Base-by-base conservation (phyloP, 2,329 filamentous ascomycete species). In the Fusarium odoratissimum region DNA sequence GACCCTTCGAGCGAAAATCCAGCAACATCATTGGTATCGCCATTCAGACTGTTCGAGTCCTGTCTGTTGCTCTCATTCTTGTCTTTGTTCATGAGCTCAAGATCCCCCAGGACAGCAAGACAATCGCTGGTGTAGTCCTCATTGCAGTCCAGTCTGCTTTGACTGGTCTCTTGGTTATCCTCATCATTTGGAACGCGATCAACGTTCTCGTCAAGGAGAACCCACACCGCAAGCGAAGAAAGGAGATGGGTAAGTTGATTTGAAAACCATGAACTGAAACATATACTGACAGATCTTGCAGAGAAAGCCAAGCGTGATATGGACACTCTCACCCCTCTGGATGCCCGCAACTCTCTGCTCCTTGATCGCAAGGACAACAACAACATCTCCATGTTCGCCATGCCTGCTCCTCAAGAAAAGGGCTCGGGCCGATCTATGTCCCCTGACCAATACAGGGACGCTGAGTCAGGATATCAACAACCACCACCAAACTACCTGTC, bases 41-140 rank as follows among this genome's bases (percentile, higher is more conserved):
- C 78, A 98, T 98, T 77, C 94, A 97, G 82, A 87, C 93, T 41
- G 94, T 98, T 23, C 93, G 96, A 46, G 92, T 97, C 17, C 84
- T 98, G 56, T 98, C 95, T 0, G 93, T 98, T 11, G 88, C 90
- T 60, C 97, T 95, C 84, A 94, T 98, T 76, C 84, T 99, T 73
- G 87, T 98, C 57, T 99, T 98, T 77, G 95, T 98, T 33, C 93
- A 98, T 80, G 92, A 98, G 83, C 91, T 99, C 60, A 93, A 93
- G 64, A 92, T 99, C 75, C 88, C 91, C 10, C 92, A 98, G 82
- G 97, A 95, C 14, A 98, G 95, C 14, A 94, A 98, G 85, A 98
- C 96, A 0, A 90, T 98, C 55, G 95, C 94, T 21, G 96, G 96
- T 61, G 90, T 98, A n/a, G 93, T 95, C 21, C 88, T 99, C 66